Base-by-base conservation (phyloP, 2,329 filamentous ascomycete species). In the Penicillium thymicola region DNA sequence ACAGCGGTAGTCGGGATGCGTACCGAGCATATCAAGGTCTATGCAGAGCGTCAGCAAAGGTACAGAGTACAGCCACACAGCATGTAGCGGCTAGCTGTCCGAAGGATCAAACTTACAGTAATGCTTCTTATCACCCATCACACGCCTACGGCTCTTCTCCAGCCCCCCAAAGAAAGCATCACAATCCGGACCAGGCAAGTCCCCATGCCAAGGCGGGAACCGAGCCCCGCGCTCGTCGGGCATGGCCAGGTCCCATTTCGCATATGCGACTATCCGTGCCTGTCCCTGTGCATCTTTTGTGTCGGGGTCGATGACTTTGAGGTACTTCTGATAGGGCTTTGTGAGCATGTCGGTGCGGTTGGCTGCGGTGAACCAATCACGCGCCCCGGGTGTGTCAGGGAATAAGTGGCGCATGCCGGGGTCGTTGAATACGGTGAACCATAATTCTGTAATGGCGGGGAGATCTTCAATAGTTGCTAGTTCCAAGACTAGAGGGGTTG, bases 1-100 rank as follows among this genome's bases (percentile, higher is more conserved):
- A 8, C 71, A 59, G 47, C 76, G 72, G 47, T 77, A 73, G 13
- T 75, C 68, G 0, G 77, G 77, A 52, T 76, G 70, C n/a, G 76
- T 76, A n/a, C 69, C 68, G 5, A 79, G 66, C 32, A 69, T 58
- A 9, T 71, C 65, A 11, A 78, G 67, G 58, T 76, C 76, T 76
- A 32, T 21, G 5, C 16, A 18, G 8, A 16, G 23, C 5, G 32
- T 53, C 51, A 54, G 40, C 40, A 34, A 23, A 37, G 13, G 9
- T 2, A 27, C 27, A 23, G 3, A 10, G 9, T 2, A 27, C 27
- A 28, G 3, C 18, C 21, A 36, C 28, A 21, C 25, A 53, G 32
- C 10, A 25, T 5, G 18, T n/a, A 18, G 40, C 38, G 10, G 5
- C 8, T 44, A 27, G 4, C n/a, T 8, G 11, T 43, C 11, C 21